Evolutionary conservation across 768 basidiomycete species (phyloP).

Genomic region (Lepiota venenata): DNA sequence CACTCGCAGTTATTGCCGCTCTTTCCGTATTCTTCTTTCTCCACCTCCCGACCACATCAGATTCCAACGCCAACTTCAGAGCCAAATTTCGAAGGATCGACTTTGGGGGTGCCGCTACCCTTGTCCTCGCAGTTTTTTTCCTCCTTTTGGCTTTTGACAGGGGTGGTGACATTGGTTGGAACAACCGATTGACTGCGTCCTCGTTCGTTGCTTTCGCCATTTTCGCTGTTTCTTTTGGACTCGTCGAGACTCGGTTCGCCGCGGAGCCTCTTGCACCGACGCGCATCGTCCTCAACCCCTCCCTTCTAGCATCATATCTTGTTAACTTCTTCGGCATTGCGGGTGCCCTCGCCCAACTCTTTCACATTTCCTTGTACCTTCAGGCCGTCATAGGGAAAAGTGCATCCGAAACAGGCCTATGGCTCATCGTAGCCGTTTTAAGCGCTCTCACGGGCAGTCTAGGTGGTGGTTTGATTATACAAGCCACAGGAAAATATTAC

Average conservation of each 20-base stretch:
- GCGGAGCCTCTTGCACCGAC: conserved; percentile 59
- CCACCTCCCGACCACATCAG: conserved; percentile 39
- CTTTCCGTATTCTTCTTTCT: conserved; percentile 50
- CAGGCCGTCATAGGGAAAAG: conserved; percentile 51
- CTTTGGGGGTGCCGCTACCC: conserved; percentile 53
- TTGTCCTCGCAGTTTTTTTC: conserved; percentile 52
- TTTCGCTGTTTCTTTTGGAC: conserved; percentile 34
- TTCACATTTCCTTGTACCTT: conserved; percentile 52
- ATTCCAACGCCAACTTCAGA: conserved; percentile 28
- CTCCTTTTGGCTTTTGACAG: conserved; percentile 57
- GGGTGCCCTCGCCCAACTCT: conserved; percentile 40
- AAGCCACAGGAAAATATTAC: conserved; percentile 57
- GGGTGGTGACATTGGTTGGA: conserved; percentile 49
- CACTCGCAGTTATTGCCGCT: conserved; percentile 51
- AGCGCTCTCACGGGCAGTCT: conserved; percentile 48
- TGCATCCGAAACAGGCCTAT: conserved; percentile 48
- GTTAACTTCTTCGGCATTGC: conserved; percentile 56
- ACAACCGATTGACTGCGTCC: conserved; percentile 31
- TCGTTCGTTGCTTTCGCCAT: conserved; percentile 31
- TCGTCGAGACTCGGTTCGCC: conserved; percentile 47
- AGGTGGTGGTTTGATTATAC: conserved; percentile 49
- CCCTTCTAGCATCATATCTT: conserved; percentile 52
- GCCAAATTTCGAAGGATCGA: conserved; percentile 59
- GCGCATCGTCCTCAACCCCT: conserved; percentile 45
- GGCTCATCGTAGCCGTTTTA: conserved; percentile 47